Evolutionary conservation across 352 stramenopile species (phyloP).

Genomic region (Pythium aquatile): DNA sequence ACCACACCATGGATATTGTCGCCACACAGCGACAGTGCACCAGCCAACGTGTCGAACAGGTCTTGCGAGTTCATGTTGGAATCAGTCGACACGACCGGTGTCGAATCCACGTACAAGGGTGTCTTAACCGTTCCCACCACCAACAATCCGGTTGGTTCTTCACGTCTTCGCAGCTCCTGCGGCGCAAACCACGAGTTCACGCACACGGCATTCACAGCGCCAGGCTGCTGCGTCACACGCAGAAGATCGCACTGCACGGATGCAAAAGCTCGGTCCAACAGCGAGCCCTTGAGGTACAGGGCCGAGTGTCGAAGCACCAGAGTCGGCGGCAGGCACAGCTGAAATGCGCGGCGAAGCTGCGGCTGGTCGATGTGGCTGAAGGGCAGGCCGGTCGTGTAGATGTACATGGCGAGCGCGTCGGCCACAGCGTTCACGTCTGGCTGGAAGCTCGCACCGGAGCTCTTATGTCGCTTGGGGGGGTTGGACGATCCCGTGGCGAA

Average conservation of each 20-base stretch:
- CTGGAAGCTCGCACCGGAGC: background rate
- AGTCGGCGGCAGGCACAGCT: background rate
- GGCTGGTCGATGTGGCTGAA: constrained; percentile 16
- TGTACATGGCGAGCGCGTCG: constrained; percentile 30
- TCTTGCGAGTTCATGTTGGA: background rate
- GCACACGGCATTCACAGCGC: constrained; percentile 7
- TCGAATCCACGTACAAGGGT: constrained; percentile 9
- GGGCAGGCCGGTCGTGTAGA: constrained; percentile 24
- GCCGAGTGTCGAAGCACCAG: background rate
- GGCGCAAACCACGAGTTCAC: constrained; percentile 14
- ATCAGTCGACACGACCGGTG: background rate
- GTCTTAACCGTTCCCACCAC: constrained; percentile 2
- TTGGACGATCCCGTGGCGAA: background rate
- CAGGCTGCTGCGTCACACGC: constrained; percentile 10
- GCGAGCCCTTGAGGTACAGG: constrained; percentile 13
- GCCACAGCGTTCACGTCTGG: constrained; percentile 2
- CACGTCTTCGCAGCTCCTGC: too few species aligned
- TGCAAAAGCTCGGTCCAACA: constrained; percentile 27
- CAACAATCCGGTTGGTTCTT: background rate
- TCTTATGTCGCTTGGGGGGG: background rate
- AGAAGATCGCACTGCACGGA: constrained; percentile 23
- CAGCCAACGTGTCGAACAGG: constrained; percentile 8
- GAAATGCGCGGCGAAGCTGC: constrained; percentile 23
- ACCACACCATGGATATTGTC: constrained; percentile 24
- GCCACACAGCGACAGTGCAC: constrained; percentile 7